Base-by-base conservation (phyloP, 2,329 filamentous ascomycete species). In the Dryadomyces quercivorus region DNA sequence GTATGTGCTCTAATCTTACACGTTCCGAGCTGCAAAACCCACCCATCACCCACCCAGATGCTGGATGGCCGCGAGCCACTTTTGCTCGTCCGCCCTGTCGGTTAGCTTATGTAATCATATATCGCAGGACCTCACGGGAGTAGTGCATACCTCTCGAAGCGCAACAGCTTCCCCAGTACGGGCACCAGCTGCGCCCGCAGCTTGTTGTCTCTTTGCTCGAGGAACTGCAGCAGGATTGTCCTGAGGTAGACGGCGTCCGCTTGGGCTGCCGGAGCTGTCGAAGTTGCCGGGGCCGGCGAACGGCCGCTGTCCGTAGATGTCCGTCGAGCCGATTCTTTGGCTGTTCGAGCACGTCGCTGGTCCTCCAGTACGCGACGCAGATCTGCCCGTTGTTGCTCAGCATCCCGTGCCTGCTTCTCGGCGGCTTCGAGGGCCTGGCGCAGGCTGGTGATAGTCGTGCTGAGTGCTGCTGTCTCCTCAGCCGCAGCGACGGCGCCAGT, bases 381-480 rank as follows among this genome's bases (percentile, higher is more conserved):
- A 57, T 95, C 90, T 0, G 75, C 72, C 59, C 85, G 86, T 64
- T 95, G 88, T 69, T 83, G 88, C 67, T 96, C 91, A 5, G 87
- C 75, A n/a, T 93, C 86, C 34, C 57, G 79, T 0, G 87, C 82
- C 67, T 95, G 88, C 64, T 80, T 83, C 69, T 98, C 93, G 40
- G 86, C 92, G 50, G 88, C 87, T 61, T 97, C 91, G 1, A 98
- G 75, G 0, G 90, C 84, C 56, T 88, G 78, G 1, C 87, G 82
- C 36, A 98, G 75, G 60, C 88, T 84, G 7, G 81, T 75, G 72
- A 95, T 89, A 0, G 90, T 87, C 7, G 80, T 72, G 34, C 85
- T 83, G 63, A 91, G 79, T 61, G 95, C 90, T 4, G 77, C 76
- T 1, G 85, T 76, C 66, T 97, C 92, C 46, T 84, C 81, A 3